These are phyloP conservation scores for Nitzschia sp. DNA, from an alignment of 108 stramenopile species.

Conservation along the genomic window DNA sequence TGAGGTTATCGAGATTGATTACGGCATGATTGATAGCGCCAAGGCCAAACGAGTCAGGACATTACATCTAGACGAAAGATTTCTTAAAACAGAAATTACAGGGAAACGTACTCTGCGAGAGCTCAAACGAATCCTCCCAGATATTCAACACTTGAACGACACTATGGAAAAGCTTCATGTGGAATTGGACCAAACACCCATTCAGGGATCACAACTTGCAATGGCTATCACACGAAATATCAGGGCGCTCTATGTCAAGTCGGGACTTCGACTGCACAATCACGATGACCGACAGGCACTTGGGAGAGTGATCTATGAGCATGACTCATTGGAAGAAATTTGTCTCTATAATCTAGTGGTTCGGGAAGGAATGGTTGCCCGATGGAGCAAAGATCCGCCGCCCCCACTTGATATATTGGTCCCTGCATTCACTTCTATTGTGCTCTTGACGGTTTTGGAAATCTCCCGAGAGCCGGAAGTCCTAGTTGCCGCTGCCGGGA, in stretches of 20 bases:
- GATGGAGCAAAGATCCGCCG: slow-evolving; percentile 17
- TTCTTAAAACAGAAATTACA: slow-evolving; percentile 2
- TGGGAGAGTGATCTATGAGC: slow-evolving; percentile 15
- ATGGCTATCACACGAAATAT: slow-evolving; percentile 10
- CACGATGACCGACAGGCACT: slow-evolving; percentile 16
- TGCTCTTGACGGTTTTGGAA: slow-evolving; percentile 8
- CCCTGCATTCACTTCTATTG: slow-evolving; percentile 15
- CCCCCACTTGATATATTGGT: slow-evolving; percentile 18
- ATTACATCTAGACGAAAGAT: slow-evolving; percentile 10
- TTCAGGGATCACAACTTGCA: slow-evolving; percentile 3
- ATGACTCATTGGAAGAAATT: slow-evolving; percentile 9
- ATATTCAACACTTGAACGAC: slow-evolving; percentile 4
- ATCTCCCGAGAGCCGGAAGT: neutral
- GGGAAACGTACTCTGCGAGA: neutral
- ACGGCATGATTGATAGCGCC: slow-evolving; percentile 2
- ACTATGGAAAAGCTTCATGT: slow-evolving; percentile 19
- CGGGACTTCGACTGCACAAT: slow-evolving; percentile 8
- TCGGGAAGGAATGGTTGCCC: slow-evolving; percentile 5
- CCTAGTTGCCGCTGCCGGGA: neutral
- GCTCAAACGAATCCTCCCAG: slow-evolving; percentile 4
- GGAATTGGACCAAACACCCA: slow-evolving; percentile 4
- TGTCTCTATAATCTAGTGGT: slow-evolving; percentile 5
- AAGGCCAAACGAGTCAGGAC: slow-evolving; percentile 18
- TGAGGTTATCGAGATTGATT: slow-evolving; percentile 15
- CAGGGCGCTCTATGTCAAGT: slow-evolving; percentile 1